These are phyloP conservation scores for Ophiostoma perfectum DNA, from an alignment of 2,329 filamentous ascomycete genomes.

Conservation along the genomic window DNA sequence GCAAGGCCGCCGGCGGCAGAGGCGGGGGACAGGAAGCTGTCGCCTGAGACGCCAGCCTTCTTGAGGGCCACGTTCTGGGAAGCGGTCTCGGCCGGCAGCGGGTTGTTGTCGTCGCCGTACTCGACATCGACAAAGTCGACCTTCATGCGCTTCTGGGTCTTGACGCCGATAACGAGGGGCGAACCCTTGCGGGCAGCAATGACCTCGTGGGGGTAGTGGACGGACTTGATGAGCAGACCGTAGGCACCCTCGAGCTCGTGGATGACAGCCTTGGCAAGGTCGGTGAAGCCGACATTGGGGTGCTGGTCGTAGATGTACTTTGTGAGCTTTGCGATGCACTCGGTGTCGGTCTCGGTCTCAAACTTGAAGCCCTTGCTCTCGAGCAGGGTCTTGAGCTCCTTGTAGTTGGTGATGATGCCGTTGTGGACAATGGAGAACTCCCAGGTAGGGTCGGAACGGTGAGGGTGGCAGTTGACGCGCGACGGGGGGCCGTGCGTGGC, in stretches of 20 bases:
- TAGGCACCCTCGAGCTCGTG: slow-evolving; percentile 98
- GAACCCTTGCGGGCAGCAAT: slow-evolving; percentile 98
- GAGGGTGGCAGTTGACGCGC: slow-evolving; percentile 93
- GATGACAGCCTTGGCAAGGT: slow-evolving; percentile 94
- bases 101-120: slow-evolving; percentile 77
- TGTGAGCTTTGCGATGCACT: slow-evolving; percentile 97
- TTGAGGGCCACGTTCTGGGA: slow-evolving; percentile 96
- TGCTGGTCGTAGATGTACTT: slow-evolving; percentile 98
- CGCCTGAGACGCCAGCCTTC: slow-evolving; percentile 76
- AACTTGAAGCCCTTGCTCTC: slow-evolving; percentile 95
- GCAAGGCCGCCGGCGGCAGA: slow-evolving; percentile 51
- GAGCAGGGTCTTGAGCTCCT: slow-evolving; percentile 93
- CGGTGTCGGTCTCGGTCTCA: slow-evolving; percentile 98
- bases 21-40: slow-evolving; percentile 58
- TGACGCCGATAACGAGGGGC: slow-evolving; percentile 92
- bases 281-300: slow-evolving; percentile 86
- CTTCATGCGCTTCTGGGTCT: slow-evolving; percentile 98
- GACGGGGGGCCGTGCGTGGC: slow-evolving; percentile 95
- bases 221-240: slow-evolving; percentile 93
- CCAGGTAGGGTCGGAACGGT: slow-evolving; percentile 91
- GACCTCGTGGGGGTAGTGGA: slow-evolving; percentile 96
- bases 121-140: slow-evolving; percentile 99
- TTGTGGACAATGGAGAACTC: slow-evolving; percentile 98
- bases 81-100: slow-evolving; percentile 85
- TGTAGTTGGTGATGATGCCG: slow-evolving; percentile 99